phyloP scores from a whole-genome alignment of 345 rosid genomes.

The Excoecaria cochinchinensis region DNA sequence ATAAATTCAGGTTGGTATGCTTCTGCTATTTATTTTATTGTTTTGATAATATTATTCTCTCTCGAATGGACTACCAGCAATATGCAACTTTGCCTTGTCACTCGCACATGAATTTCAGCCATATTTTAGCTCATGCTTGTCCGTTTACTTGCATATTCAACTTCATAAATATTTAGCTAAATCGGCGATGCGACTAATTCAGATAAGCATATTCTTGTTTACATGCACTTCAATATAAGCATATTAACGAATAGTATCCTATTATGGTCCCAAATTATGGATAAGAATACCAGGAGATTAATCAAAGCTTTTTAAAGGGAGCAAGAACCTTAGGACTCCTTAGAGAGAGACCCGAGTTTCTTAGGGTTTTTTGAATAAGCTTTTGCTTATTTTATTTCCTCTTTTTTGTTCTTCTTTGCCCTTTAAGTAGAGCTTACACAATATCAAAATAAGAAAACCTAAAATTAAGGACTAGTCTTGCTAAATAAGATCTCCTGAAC shows the following conservation, averaged over 20 bases:
- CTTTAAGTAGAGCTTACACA: too few species aligned
- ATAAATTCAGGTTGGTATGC: constrained; percentile 65
- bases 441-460: too few species aligned
- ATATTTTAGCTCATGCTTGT: neutral
- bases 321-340: too few species aligned
- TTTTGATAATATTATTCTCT: neutral
- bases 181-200: neutral
- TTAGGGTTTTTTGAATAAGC: too few species aligned
- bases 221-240: neutral
- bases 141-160: neutral
- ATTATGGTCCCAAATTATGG: too few species aligned
- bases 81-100: neutral
- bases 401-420: too few species aligned
- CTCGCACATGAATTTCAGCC: neutral
- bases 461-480: too few species aligned
- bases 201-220: neutral
- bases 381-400: too few species aligned
- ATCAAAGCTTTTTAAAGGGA: too few species aligned
- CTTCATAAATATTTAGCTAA: neutral
- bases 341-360: too few species aligned
- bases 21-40: neutral
- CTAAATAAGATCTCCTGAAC: too few species aligned
- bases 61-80: neutral
- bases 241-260: neutral
- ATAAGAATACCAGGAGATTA: too few species aligned